phyloP scores from a whole-genome alignment of 805 yeast genomes.

The Scheffersomyces ergatensis region DNA sequence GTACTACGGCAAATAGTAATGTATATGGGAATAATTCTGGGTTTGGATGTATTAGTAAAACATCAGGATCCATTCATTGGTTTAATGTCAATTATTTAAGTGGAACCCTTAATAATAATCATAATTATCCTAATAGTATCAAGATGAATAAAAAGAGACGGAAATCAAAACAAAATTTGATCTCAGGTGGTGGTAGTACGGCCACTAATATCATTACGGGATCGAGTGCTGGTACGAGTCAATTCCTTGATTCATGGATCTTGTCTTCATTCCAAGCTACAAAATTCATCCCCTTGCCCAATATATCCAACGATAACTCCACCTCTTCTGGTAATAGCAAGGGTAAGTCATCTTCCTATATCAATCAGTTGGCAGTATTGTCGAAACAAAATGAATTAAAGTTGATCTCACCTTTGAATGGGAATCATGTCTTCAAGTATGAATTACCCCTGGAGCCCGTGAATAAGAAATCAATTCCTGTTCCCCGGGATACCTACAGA shows the following conservation, averaged over 20 bases:
- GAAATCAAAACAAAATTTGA: background rate
- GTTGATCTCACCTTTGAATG: slow-evolving; percentile 36
- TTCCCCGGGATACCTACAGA: slow-evolving; percentile 10
- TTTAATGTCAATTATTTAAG: slow-evolving; percentile 45
- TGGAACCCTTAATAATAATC: slow-evolving; percentile 23
- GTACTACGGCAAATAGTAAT: slow-evolving; percentile 6
- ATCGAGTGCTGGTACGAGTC: slow-evolving; percentile 1
- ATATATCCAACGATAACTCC: slow-evolving; percentile 5
- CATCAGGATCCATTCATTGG: slow-evolving; percentile 63
- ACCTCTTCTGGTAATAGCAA: background rate
- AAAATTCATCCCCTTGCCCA: slow-evolving; percentile 24
- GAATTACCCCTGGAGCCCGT: slow-evolving; percentile 35
- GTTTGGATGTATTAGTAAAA: slow-evolving; percentile 51
- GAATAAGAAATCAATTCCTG: slow-evolving; percentile 17
- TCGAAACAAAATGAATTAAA: slow-evolving; percentile 29
- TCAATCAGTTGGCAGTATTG: slow-evolving; percentile 31
- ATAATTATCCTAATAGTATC: slow-evolving; percentile 27
- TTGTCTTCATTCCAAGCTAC: slow-evolving; percentile 35
- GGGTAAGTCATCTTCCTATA: slow-evolving; percentile 10
- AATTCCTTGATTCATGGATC: slow-evolving; percentile 44
- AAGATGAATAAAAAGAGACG: slow-evolving; percentile 4
- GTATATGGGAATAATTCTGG: slow-evolving; percentile 30
- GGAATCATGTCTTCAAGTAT: slow-evolving; percentile 37
- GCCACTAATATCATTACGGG: background rate
- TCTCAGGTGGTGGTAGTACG: background rate